A percentile compares a stretch with the other conserved stretches of the same genome.
Conservation (phyloP, 140 eudicot species). For the Bidens hawaiensis region DNA sequence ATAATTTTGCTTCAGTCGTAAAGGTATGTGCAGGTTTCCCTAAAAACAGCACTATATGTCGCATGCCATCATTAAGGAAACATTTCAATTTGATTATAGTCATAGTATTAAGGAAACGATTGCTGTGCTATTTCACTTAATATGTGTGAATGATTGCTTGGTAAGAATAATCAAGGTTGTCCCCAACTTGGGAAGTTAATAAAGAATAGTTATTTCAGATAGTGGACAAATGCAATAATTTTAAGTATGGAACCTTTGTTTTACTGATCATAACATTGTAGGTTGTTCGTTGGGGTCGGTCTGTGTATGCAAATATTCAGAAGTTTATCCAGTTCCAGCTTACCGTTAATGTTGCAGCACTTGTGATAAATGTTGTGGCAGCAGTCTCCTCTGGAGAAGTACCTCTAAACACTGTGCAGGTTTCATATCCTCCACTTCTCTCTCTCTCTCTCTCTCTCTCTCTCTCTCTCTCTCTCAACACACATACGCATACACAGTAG, state of each 20-base stretch:
- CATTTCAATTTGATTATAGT: neutral
- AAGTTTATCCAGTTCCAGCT: constrained; percentile 98
- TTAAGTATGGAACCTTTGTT: constrained; percentile 1
- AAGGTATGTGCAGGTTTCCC: constrained; percentile 46
- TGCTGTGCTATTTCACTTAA: neutral
- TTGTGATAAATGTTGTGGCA: constrained; percentile 87
- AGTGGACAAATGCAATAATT: neutral
- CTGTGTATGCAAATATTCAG: constrained; percentile 94
- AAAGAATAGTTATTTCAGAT: neutral
- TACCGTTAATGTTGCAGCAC: constrained; percentile 94
- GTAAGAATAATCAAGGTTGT: neutral
- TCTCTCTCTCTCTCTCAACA: neutral
- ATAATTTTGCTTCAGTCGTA: constrained; percentile 90
- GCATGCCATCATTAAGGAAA: constrained; percentile 7
- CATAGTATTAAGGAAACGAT: neutral
- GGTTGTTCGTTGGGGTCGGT: constrained; percentile 99
- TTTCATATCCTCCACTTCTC: constrained; percentile 16
- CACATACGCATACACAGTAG: neutral
- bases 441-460: neutral
- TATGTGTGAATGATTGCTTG: neutral
- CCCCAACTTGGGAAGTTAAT: neutral
- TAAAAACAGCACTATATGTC: neutral
- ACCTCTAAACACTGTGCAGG: constrained; percentile 92
- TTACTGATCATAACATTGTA: constrained; percentile 17
- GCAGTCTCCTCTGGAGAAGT: constrained; percentile 89